Base-by-base conservation (phyloP, 2,329 filamentous ascomycete species). In the Scytalidium lignicola region DNA sequence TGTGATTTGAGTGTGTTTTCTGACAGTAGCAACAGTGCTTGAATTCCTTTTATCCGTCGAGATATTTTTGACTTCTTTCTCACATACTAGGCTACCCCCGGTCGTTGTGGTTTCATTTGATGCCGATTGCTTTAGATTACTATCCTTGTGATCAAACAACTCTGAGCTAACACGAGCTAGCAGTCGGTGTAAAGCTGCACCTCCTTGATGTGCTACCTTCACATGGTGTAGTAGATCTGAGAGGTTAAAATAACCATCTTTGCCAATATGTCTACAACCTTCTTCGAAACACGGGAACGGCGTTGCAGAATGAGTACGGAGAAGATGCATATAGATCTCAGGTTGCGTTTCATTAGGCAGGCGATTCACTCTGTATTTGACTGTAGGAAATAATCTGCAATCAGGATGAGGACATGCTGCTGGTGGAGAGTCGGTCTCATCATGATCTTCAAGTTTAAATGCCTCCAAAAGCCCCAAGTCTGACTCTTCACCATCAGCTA, bases 241-340 rank as follows among this genome's bases (percentile, higher is more conserved):
- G 28, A 58, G 53, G 48, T 56, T 55, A 42, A 60, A 60, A 45
- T 51, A 62, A 9, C 60, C 60, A 37, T 54, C 41, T 20, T 56
- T 55, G 12, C 60, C 60, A 43, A 51, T 56, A 10, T 51, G 49
- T 5, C 43, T 26, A 46, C 60, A 62, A 39, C 47, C 46, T n/a
- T 43, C 22, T 45, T 61, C 60, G n/a, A 51, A 48, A 49, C 60
- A 62, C 6, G 60, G 59, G 23, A 56, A 62, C 9, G 59, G 57
- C 18, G 59, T 59, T 10, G 55, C 59, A 19, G 57, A 55, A 43
- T 62, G 58, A 12, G 46, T 46, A 22, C 48, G 43, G 22, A 60
- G 54, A 3, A 62, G 49, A 44, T 63, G 60, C 18, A 57, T 44
- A 28, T 54, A 55, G 53, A 63, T 55, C 48, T 58, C 53, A 17